A percentile compares a stretch with the other conserved stretches of the same genome.
Evolutionary conservation across 805 yeast species (phyloP).

Genomic region (Candida germanica): DNA sequence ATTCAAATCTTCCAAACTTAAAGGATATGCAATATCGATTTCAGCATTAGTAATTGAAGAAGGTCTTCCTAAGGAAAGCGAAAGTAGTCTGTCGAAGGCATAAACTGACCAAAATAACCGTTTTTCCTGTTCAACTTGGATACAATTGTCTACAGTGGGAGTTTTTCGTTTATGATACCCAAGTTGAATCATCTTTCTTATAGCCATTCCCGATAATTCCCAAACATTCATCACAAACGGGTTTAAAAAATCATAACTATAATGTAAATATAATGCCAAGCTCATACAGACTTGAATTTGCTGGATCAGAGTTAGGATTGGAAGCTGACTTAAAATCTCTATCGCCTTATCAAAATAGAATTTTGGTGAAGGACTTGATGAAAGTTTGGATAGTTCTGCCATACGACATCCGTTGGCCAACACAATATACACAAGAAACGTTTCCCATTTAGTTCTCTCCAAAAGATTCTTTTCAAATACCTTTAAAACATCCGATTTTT

Average conservation of each 20-base stretch:
- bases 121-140: conserved; percentile 8
- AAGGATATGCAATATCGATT: conserved; percentile 10
- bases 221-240: conserved; percentile 11
- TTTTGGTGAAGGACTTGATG: conserved; percentile 5
- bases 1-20: conserved; percentile 7
- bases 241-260: conserved; percentile 8
- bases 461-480: conserved; percentile 3
- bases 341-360: conserved; percentile 10
- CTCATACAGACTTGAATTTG: conserved; percentile 11
- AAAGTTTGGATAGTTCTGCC: conserved; percentile 8
- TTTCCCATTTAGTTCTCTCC: conserved; percentile 9
- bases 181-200: conserved; percentile 11
- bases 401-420: conserved; percentile 10
- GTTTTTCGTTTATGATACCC: conserved; percentile 11
- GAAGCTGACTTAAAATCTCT: conserved; percentile 2
- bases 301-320: conserved; percentile 4
- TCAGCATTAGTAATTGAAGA: conserved; percentile 8
- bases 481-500: conserved; percentile 5
- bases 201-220: conserved; percentile 10
- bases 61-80: conserved; percentile 12
- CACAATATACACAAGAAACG: conserved; percentile 6
- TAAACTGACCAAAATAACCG: conserved; percentile 13
- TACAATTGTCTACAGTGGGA: conserved; percentile 5
- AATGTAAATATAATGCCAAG: conserved; percentile 9
- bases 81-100: conserved; percentile 10